Base-by-base conservation (phyloP, 148 eudicot species). In the Fallopia convolvulus region DNA sequence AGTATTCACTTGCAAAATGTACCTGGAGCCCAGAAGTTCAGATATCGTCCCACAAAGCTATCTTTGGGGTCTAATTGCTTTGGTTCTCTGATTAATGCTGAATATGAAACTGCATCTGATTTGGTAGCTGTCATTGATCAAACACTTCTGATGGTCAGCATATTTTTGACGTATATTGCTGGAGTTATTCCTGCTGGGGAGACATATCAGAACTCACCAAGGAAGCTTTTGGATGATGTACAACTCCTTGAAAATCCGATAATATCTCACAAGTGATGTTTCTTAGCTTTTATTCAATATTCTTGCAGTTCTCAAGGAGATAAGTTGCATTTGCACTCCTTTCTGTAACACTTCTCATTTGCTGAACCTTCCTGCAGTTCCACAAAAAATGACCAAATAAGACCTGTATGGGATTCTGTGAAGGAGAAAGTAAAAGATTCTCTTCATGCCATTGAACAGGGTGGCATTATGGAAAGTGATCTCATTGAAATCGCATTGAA, bases 121-220 rank as follows among this genome's bases (percentile, higher is more conserved):
- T 96, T 96, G 99, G 82, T 93, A 68, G 87, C 94, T 80, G 72
- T 88, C 52, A 82, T 87, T 61, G 93, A 96, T 80, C 99, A 93
- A 85, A 86, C 84, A 75, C 90, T 96, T 65, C 86, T 93, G 56
- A 81, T 91, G 83, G 86, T 88, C 76, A 96, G 94, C 78, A 78
- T 93, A 48, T 81, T 86, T 58, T 93, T 96, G 76, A 86, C 99
- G 15, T 90, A 90, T 82, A 86, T 90, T 88, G 99, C 97, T 83
- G 97, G 98, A 79, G 92, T 89, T 70, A 72, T 91, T 80, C 94
- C 97, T 73, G 75, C 88, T 74, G 85, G 78, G 63, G 85, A 85
- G 77, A 77, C 88, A 14, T 81, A 63, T 74, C 41, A 70, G 33
- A 76, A 73, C 50, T 75, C 85, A 79, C 86, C 56, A 76, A 84